Evolutionary conservation across 2,329 filamentous ascomycete species (phyloP).

Genomic region (Emergomyces pasteurianus): DNA sequence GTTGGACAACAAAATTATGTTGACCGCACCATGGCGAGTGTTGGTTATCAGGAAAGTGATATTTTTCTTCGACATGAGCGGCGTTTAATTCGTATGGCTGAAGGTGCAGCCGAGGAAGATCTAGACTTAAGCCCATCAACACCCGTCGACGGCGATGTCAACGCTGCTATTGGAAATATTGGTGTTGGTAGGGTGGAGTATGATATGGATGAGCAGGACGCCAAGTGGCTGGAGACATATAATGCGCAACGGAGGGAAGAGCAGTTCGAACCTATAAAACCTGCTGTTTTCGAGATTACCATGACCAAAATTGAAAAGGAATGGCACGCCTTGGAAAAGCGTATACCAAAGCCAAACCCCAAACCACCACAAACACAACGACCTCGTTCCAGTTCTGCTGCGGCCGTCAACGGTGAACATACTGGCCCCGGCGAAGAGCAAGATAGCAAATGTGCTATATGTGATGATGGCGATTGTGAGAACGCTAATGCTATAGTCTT

Average conservation of each 20-base stretch:
- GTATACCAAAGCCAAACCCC: conserved; percentile 92
- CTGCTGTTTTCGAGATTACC: conserved; percentile 91
- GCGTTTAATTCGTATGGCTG: conserved; percentile 52
- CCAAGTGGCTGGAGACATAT: conserved; percentile 82
- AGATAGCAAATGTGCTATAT: conserved; percentile 94
- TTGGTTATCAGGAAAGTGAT: conserved; percentile 93
- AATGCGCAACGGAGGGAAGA: conserved; percentile 65
- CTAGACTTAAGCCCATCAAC: conserved; percentile 43
- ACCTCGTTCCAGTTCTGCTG: conserved; percentile 83
- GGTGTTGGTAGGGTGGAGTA: conserved; percentile 81
- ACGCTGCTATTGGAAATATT: conserved; percentile 36
- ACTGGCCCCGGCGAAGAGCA: conserved; percentile 74
- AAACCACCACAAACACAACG: conserved; percentile 92
- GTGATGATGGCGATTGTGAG: conserved; percentile 98
- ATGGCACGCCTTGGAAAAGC: conserved; percentile 90
- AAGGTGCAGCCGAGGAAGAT: conserved; percentile 53
- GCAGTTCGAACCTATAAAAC: conserved; percentile 71
- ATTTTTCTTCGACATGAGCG: conserved; percentile 68
- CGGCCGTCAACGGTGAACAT: conserved; percentile 87
- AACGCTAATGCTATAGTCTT: conserved; percentile 99
- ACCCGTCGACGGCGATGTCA: conserved; percentile 49
- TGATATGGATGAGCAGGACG: conserved; percentile 99
- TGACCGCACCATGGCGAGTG: conserved; percentile 89
- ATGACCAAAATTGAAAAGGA: conserved; percentile 99
- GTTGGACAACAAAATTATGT: conserved; percentile 83